Conservation (phyloP, 495 filamentous ascomycete species). For the Penicillium ucsense region DNA sequence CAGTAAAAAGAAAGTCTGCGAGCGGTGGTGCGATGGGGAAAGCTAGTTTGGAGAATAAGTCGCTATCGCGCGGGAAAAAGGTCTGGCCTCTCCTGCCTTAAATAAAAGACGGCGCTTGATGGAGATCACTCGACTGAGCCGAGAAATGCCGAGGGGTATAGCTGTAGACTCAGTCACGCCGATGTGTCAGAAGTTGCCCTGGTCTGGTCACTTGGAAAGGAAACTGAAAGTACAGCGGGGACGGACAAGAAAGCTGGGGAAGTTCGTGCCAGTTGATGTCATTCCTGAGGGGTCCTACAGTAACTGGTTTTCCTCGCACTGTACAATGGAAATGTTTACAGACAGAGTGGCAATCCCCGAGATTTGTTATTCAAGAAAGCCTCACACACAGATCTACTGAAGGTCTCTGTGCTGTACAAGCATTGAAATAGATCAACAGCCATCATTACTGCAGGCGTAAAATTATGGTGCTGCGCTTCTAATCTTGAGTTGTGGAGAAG, state of each 20-base stretch:
- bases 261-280: conserved; percentile 11
- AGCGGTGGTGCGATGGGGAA: neutral
- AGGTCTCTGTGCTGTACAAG: too few species aligned
- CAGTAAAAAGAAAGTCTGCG: too few species aligned
- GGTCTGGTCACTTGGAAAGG: conserved; percentile 12
- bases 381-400: too few species aligned
- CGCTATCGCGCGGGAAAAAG: too few species aligned
- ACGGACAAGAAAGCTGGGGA: neutral
- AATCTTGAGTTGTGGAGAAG: neutral
- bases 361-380: too few species aligned
- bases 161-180: neutral
- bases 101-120: neutral
- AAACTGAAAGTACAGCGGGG: conserved; percentile 18
- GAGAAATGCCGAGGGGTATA: conserved; percentile 19
- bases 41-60: conserved; percentile 4
- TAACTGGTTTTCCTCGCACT: neutral
- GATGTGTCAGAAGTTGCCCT: conserved; percentile 3
- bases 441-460: too few species aligned
- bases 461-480: neutral
- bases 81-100: neutral
- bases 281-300: conserved; percentile 2
- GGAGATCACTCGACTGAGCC: conserved; percentile 19
- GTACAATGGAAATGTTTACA: too few species aligned
- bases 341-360: neutral
- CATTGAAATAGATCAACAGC: too few species aligned